Percentiles rank a stretch among this genome's conserved stretches.
Evolutionary conservation across 441 rosid species (phyloP).

Genomic region (Theobroma grandiflorum): DNA sequence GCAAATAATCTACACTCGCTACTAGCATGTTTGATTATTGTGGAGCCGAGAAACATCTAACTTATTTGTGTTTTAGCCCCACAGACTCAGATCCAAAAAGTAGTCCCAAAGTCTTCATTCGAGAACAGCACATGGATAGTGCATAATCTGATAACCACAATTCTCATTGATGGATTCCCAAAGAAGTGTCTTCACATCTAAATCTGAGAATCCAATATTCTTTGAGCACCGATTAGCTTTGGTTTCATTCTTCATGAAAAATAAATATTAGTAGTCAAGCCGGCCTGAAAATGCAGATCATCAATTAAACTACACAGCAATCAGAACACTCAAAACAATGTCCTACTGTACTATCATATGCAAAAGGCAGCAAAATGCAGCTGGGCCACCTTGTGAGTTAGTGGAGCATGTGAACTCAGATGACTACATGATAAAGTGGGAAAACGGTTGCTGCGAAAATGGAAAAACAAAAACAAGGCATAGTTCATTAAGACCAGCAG

Average conservation of each 20-base stretch:
- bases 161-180: neutral
- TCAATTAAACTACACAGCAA: neutral
- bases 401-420: neutral
- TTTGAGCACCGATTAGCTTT: neutral
- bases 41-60: conserved; percentile 8
- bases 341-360: neutral
- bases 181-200: neutral
- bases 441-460: conserved; percentile 2
- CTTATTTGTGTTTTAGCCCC: conserved; percentile 14
- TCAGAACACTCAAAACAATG: neutral
- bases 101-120: neutral
- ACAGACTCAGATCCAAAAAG: neutral
- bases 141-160: neutral
- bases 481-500: conserved; percentile 2
- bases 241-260: neutral
- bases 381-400: neutral
- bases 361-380: neutral
- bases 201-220: conserved; percentile 6
- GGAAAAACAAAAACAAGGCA: neutral
- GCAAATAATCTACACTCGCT: neutral
- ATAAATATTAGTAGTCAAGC: conserved; percentile 2
- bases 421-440: neutral
- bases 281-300: neutral
- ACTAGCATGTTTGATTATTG: neutral
- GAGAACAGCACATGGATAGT: neutral